Base-by-base conservation (phyloP, 2,329 filamentous ascomycete species). In the Tolypocladium capitatum region DNA sequence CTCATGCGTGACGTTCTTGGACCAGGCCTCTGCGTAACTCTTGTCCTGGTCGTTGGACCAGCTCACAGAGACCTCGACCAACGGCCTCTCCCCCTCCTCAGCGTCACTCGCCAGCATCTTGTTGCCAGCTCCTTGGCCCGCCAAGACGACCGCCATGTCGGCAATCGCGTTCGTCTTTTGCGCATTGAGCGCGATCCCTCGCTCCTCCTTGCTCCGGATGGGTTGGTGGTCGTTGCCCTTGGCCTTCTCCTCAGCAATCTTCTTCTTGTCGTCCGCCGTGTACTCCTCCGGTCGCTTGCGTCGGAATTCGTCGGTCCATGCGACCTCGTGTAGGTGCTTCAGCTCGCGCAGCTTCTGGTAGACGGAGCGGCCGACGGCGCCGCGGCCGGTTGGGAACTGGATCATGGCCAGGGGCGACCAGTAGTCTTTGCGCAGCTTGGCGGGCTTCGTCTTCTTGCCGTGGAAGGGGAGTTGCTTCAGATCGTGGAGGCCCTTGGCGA, bases 311-410 rank as follows among this genome's bases (percentile, higher is more conserved):
- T 73, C 60, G 49, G 68, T 69, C 80, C 80, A 84, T 36, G 72
- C 67, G 30, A 81, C 72, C 63, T 82, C 76, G 68, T 84, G 81
- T 45, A 78, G 67, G 56, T 68, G 68, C 56, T 77, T 74, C 63
- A 81, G 75, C 67, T 85, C 81, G 55, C 79, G 78, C 55, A 84
- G 70, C 59, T 76, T 79, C 56, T 80, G 76, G 63, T 70, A 83
- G 41, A 78, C 75, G 46, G 71, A 75, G 30, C 74, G 75, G 24
- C 81, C 81, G 14, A 80, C 67, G 27, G 66, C 59, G 49, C 73
- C 74, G 35, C 68, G 64, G 40, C 73, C 75, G 41, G 63, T 51
- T 40, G 72, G 72, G 59, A 85, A 80, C 57, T 73, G 66, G 51
- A 84, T 75, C 52, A 73, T 64, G 45, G 78, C 79, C 56, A 84